These are phyloP conservation scores for Castanospermum australe DNA, from an alignment of 306 rosid genomes.

Conservation along the genomic window DNA sequence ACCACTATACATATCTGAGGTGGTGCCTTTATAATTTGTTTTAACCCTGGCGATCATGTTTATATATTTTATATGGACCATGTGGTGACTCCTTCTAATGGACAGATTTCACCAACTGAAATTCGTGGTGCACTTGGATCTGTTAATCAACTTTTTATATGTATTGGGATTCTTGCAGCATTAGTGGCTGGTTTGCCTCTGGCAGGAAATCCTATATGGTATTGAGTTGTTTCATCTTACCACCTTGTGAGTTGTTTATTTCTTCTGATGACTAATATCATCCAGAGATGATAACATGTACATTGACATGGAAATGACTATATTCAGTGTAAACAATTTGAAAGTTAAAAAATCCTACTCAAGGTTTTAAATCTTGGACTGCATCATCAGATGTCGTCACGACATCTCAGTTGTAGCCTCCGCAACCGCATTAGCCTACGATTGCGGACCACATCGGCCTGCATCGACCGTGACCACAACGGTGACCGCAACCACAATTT, in stretches of 20 bases:
- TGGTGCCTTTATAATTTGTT: constrained; percentile 26
- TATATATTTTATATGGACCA: not conserved
- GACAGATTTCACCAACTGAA: constrained; percentile 93
- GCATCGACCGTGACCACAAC: too few relatives aligned
- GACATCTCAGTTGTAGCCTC: too few relatives aligned
- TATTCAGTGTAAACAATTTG: not conserved
- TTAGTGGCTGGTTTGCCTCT: constrained; percentile 89
- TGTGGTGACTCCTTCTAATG: constrained; percentile 20
- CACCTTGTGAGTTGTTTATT: constrained; percentile 10
- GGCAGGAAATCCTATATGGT: constrained; percentile 83
- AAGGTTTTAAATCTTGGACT: too few relatives aligned
- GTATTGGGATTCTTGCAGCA: constrained; percentile 89
- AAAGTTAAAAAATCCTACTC: not conserved
- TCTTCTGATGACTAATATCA: constrained; percentile 1
- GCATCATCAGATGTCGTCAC: too few relatives aligned
- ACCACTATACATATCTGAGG: constrained; percentile 97
- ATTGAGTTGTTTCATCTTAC: constrained; percentile 24
- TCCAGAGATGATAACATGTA: not conserved
- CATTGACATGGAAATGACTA: not conserved
- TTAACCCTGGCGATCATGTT: not conserved
- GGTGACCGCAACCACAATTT: too few relatives aligned
- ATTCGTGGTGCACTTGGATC: constrained; percentile 96
- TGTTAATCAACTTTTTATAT: constrained; percentile 84
- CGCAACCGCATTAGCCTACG: too few relatives aligned
- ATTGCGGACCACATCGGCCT: too few relatives aligned